Percentiles rank a stretch among this genome's conserved stretches.
phyloP scores from a whole-genome alignment of 2,329 filamentous ascomycete genomes.

The Alternaria alternata region DNA sequence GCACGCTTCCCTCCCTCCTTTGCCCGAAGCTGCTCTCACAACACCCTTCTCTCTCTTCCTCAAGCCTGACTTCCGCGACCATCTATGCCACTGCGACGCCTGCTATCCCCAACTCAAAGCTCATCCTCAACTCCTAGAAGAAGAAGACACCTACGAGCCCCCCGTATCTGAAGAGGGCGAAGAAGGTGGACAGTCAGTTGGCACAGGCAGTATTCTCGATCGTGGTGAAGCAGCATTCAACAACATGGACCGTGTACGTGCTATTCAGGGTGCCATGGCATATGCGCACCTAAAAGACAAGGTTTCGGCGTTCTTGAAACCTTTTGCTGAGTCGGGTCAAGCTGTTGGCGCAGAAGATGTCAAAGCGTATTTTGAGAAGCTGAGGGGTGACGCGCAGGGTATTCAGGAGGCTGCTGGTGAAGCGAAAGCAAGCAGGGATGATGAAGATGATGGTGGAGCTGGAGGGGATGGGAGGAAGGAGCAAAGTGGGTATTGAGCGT shows the following conservation, averaged over 20 bases:
- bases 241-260: slow-evolving; percentile 89
- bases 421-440: slow-evolving; percentile 39
- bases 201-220: slow-evolving; percentile 85
- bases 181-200: slow-evolving; percentile 64
- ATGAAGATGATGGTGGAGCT: slow-evolving; percentile 30
- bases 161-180: slow-evolving; percentile 72
- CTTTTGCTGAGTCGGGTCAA: slow-evolving; percentile 90
- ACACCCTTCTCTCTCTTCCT: slow-evolving; percentile 83
- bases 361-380: slow-evolving; percentile 93
- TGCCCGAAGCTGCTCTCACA: slow-evolving; percentile 60
- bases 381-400: slow-evolving; percentile 84
- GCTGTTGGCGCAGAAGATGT: slow-evolving; percentile 94
- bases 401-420: slow-evolving; percentile 57
- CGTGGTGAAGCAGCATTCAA: slow-evolving; percentile 91
- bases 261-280: slow-evolving; percentile 95
- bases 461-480: slow-evolving; percentile 45
- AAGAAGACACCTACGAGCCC: slow-evolving; percentile 93
- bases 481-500: slow-evolving; percentile 50
- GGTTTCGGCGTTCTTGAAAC: slow-evolving; percentile 91
- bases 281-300: slow-evolving; percentile 97
- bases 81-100: slow-evolving; percentile 81
- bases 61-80: slow-evolving; percentile 77
- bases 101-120: slow-evolving; percentile 78
- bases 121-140: slow-evolving; percentile 85
- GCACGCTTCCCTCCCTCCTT: slow-evolving; percentile 64